These are phyloP conservation scores for Camellia oleifera DNA, from an alignment of 179 eudicot species.

Conservation along the genomic window DNA sequence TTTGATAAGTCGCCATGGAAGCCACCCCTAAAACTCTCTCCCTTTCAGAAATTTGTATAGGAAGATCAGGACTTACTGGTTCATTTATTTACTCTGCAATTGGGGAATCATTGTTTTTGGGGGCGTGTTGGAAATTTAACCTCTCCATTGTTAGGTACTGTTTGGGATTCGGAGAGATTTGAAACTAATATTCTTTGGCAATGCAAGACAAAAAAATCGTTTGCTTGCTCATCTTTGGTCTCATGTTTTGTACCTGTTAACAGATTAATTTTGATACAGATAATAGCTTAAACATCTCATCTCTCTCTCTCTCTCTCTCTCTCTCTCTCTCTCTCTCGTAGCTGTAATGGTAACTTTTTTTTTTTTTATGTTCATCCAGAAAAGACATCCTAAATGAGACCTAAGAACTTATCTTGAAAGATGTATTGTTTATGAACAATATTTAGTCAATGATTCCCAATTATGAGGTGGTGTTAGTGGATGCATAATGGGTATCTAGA, in stretches of 20 bases:
- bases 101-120: constrained; percentile 12
- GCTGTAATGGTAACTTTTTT: no score
- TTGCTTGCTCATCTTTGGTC: constrained; percentile 8
- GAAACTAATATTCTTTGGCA: constrained; percentile 9
- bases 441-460: no score
- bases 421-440: no score
- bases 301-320: constrained; percentile 9
- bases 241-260: background rate
- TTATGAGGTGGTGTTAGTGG: no score
- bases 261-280: background rate
- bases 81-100: background rate
- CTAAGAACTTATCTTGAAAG: no score
- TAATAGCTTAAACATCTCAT: background rate
- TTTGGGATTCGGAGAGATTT: background rate
- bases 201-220: constrained; percentile 9
- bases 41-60: constrained; percentile 1
- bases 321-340: constrained; percentile 9
- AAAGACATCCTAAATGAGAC: no score
- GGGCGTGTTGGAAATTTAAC: background rate
- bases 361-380: no score
- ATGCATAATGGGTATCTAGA: no score
- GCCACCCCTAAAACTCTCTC: background rate
- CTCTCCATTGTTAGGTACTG: constrained; percentile 3
- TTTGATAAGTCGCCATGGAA: background rate
- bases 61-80: constrained; percentile 5